phyloP scores from a whole-genome alignment of 805 yeast genomes.

The Zygotorulaspora florentina region DNA sequence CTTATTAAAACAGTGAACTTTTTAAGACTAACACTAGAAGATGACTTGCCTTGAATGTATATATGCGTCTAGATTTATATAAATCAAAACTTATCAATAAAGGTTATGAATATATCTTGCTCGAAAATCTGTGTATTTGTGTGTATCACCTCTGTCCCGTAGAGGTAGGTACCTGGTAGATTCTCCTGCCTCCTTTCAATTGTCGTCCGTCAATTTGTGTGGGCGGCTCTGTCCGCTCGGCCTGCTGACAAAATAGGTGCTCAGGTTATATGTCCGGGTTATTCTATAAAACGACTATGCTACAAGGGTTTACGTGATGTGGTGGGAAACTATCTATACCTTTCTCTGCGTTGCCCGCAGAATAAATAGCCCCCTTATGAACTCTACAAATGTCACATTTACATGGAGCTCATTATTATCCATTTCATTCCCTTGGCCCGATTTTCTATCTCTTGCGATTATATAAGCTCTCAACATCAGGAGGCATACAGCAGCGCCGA shows the following conservation, averaged over 20 bases:
- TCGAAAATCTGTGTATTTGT: no score
- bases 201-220: neutral
- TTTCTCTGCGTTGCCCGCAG: slow-evolving; percentile 2
- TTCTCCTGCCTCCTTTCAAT: slow-evolving; percentile 1
- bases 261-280: neutral
- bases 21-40: neutral
- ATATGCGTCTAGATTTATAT: no score
- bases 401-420: slow-evolving; percentile 26
- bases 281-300: no score
- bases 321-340: slow-evolving; percentile 2
- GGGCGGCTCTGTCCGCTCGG: neutral
- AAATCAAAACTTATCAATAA: no score
- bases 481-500: slow-evolving; percentile 42
- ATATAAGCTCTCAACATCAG: slow-evolving; percentile 52
- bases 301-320: neutral
- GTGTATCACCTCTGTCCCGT: no score
- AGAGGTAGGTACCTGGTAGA: neutral
- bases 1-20: neutral
- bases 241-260: neutral
- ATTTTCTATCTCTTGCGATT: slow-evolving; percentile 42
- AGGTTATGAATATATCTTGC: no score
- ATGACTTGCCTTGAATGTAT: neutral
- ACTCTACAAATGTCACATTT: slow-evolving; percentile 10
- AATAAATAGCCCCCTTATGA: slow-evolving; percentile 3
- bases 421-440: slow-evolving; percentile 8